These are phyloP conservation scores for Theobroma grandiflorum DNA, from an alignment of 441 rosid genomes.

Conservation along the genomic window DNA sequence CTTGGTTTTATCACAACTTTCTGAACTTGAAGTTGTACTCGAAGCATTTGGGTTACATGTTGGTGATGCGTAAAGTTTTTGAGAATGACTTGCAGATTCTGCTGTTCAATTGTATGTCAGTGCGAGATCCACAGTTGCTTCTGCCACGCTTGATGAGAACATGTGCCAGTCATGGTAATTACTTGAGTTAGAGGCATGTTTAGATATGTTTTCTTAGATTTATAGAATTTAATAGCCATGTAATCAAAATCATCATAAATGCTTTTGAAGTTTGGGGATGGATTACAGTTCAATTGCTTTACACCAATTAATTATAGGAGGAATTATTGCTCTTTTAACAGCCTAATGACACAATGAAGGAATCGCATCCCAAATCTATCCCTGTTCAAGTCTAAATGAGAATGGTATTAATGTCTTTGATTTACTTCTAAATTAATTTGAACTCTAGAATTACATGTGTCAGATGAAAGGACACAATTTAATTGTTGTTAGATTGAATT, in stretches of 20 bases:
- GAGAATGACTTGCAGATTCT: slow-evolving; percentile 66
- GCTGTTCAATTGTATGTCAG: slow-evolving; percentile 92
- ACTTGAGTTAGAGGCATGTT: slow-evolving; percentile 15
- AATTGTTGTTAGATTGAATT: not conserved
- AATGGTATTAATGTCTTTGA: not conserved
- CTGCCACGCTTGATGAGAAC: slow-evolving; percentile 73
- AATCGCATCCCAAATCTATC: not conserved
- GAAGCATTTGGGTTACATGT: slow-evolving; percentile 1
- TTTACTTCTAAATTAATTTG: not conserved
- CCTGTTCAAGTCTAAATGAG: not conserved
- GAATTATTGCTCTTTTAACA: not conserved
- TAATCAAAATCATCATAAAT: not conserved
- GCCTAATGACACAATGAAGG: not conserved
- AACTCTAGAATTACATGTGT: not conserved
- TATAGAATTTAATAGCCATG: not conserved
- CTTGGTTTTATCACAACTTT: slow-evolving; percentile 10
- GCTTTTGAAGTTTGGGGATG: not conserved
- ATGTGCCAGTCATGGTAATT: slow-evolving; percentile 77
- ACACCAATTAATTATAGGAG: not conserved
- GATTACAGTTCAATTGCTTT: not conserved
- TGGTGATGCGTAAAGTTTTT: slow-evolving; percentile 20
- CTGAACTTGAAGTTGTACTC: slow-evolving; percentile 11
- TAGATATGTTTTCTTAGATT: slow-evolving; percentile 17
- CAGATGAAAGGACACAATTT: not conserved
- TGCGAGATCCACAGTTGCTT: slow-evolving; percentile 93